Percentiles rank a stretch among this genome's conserved stretches.
phyloP scores from a whole-genome alignment of 441 rosid species.

The Lepidium campestre region DNA sequence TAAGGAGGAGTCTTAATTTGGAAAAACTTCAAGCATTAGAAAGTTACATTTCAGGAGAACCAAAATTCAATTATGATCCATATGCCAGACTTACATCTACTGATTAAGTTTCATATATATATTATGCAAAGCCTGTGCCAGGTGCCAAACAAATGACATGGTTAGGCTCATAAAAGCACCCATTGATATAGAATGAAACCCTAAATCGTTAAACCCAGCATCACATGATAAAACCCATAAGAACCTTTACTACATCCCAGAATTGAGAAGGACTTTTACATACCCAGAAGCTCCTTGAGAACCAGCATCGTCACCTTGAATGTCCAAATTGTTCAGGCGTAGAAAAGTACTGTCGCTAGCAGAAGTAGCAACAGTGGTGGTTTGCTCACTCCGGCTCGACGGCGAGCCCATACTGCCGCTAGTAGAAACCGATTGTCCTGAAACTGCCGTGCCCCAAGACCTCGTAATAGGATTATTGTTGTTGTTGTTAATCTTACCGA shows the following conservation, averaged over 20 bases:
- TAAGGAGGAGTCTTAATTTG: neutral
- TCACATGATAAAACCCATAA: neutral
- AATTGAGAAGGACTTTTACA: conserved; percentile 18
- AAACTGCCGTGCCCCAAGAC: conserved; percentile 77
- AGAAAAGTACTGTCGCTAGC: conserved; percentile 67
- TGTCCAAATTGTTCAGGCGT: conserved; percentile 71
- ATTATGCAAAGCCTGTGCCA: neutral
- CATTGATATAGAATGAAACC: neutral
- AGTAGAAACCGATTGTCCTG: conserved; percentile 90
- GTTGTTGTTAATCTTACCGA: conserved; percentile 23
- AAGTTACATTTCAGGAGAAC: neutral
- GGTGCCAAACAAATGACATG: neutral
- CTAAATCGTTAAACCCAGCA: neutral
- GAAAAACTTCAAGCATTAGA: neutral
- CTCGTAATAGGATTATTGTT: conserved; percentile 49
- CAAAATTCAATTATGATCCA: conserved; percentile 7
- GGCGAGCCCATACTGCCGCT: conserved; percentile 98
- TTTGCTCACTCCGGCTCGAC: conserved; percentile 69
- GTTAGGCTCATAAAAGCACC: neutral
- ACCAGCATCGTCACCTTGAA: conserved; percentile 87
- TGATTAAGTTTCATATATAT: neutral
- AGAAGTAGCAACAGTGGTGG: conserved; percentile 65
- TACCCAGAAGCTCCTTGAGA: conserved; percentile 77
- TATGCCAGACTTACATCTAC: neutral
- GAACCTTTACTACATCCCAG: neutral